These are phyloP conservation scores for Candida odintsovae DNA, from an alignment of 805 yeast genomes.

Conservation along the genomic window DNA sequence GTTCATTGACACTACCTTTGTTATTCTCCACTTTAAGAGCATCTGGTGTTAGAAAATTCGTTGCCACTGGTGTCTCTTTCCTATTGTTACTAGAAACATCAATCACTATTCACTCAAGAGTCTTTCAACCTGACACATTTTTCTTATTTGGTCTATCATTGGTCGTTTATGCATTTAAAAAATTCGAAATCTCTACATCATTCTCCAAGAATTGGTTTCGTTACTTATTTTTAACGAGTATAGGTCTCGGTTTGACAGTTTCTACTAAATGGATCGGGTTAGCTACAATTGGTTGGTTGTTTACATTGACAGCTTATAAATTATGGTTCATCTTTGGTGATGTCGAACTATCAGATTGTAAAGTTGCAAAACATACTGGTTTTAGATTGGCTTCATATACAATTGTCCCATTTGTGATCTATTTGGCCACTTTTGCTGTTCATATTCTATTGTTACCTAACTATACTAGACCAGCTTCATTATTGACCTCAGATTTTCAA, in stretches of 20 bases:
- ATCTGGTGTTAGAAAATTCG: slow-evolving; percentile 44
- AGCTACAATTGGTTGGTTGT: slow-evolving; percentile 62
- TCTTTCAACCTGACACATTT: slow-evolving; percentile 40
- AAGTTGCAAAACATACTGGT: slow-evolving; percentile 35
- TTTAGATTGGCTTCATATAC: slow-evolving; percentile 39
- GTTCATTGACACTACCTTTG: slow-evolving; percentile 46
- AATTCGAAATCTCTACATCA: slow-evolving; percentile 38
- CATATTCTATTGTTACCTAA: slow-evolving; percentile 45
- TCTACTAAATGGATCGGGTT: slow-evolving; percentile 71
- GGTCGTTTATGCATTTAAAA: slow-evolving; percentile 46
- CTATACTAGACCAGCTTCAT: slow-evolving; percentile 52
- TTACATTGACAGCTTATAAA: slow-evolving; percentile 35
- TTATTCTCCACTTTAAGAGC: slow-evolving; percentile 50
- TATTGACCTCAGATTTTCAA: slow-evolving; percentile 65
- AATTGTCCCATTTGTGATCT: slow-evolving; percentile 51
- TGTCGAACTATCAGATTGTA: slow-evolving; percentile 35
- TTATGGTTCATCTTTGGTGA: slow-evolving; percentile 74
- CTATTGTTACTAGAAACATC: slow-evolving; percentile 58
- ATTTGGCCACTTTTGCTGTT: slow-evolving; percentile 47
- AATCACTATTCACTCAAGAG: slow-evolving; percentile 52
- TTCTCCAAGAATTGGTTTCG: slow-evolving; percentile 49
- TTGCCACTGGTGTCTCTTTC: slow-evolving; percentile 45
- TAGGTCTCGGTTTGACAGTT: slow-evolving; percentile 46
- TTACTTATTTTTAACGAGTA: slow-evolving; percentile 41
- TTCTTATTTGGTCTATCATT: slow-evolving; percentile 41